Base-by-base conservation (phyloP, 2,329 filamentous ascomycete species). In the Aspergillus sp. region DNA sequence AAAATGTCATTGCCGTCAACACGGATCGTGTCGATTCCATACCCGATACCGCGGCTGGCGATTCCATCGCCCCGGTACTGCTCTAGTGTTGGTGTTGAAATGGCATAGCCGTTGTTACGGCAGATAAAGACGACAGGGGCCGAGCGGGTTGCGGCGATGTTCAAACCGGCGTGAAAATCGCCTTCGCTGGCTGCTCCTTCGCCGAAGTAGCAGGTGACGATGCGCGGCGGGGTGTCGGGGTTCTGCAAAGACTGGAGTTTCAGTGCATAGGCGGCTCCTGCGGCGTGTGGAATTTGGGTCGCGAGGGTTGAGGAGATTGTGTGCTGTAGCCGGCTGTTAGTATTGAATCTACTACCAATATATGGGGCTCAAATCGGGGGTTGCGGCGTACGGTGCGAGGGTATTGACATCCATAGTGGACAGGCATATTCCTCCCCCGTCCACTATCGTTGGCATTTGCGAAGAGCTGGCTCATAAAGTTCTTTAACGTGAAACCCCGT, bases 401-500 rank as follows among this genome's bases (percentile, higher is more conserved):
- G 62, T 90, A 87, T 57, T 82, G 85, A 73, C 89, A 92, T 47
- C 93, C 93, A 69, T 98, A 99, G 76, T 99, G 95, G 14, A 98
- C 90, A 0, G 95, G 95, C 95, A 99, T 99, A 69, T 96, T 98
- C 62, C 93, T 86, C 1, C 93, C 95, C 59, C 82, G 84, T 1
- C 93, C 93, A 0, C 82, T 75, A 67, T 99, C 95, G 62, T 91
- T 85, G 55, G 80, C 84, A 70, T 96, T 98, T 19, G 93, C 87
- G 77, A 98, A 97, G 8, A 99, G 78, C 73, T 99, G 95, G 66
- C 86, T 89, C 95, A 99, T 98, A 70, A 98, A 98, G 59, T 98
- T 87, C 48, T 87, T 86, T 46, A 96, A 81, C 0, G 86, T 90
- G 72, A 93, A 97, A 3, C 95, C 95, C 39, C 95, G 86, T 74